A percentile compares a stretch with the other conserved stretches of the same genome.
These are phyloP conservation scores for Ceratobasidium sp. DNA, from an alignment of 1,284 basidiomycete species.

Conservation along the genomic window DNA sequence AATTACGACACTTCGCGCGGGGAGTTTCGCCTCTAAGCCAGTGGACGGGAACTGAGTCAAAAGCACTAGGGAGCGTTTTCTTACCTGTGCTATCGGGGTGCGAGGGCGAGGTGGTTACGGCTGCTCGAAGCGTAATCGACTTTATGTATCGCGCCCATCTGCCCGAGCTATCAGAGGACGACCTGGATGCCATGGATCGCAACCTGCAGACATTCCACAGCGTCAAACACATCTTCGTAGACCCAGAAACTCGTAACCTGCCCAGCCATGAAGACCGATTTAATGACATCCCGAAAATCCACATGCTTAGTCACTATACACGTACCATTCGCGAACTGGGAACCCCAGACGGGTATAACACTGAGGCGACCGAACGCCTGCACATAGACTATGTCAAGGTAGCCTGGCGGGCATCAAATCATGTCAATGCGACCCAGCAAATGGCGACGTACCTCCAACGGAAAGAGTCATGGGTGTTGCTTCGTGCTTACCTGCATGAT, in stretches of 20 bases:
- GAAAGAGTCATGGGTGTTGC: neutral
- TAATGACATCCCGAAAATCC: constrained; percentile 32
- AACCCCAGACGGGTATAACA: neutral
- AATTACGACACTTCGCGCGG: neutral
- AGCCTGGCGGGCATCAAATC: neutral
- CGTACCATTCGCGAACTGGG: neutral
- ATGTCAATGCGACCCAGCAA: neutral
- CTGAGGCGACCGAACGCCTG: neutral
- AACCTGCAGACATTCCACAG: neutral
- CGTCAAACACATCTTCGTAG: neutral
- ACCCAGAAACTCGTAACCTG: no score
- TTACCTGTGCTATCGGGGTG: neutral
- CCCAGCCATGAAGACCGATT: constrained; percentile 11
- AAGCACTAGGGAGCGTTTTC: constrained; percentile 27
- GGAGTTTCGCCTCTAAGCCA: neutral
- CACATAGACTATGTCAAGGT: neutral
- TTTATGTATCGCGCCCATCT: constrained; percentile 27
- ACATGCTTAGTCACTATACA: constrained; percentile 11
- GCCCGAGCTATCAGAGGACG: neutral
- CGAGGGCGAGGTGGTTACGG: constrained; percentile 12
- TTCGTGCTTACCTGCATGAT: neutral
- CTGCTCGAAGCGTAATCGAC: constrained; percentile 45
- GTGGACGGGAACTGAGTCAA: constrained; percentile 40
- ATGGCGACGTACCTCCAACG: neutral
- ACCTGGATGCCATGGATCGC: neutral